Base-by-base conservation (phyloP, 768 basidiomycete species). In the Tricholoma bakamatsutake region DNA sequence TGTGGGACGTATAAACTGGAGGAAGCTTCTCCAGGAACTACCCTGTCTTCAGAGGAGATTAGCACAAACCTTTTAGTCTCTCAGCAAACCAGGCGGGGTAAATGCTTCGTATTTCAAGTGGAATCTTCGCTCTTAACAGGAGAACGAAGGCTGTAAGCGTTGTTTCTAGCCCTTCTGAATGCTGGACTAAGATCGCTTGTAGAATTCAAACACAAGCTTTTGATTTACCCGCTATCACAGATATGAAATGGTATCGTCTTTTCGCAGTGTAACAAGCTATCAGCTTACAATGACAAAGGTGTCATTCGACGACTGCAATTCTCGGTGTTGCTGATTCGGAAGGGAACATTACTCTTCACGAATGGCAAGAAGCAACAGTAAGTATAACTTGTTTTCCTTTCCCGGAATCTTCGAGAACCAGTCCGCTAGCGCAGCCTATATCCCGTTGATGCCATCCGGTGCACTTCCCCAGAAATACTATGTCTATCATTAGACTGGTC, bases 401-500 rank as follows among this genome's bases (percentile, higher is more conserved):
- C 46, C 15, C 28, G 17, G 15, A 24, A 9, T 43, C 30, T 40
- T 27, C 21, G 21, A 52, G 9, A 27, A 18, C 55, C 35, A 46
- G 37, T 57, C 39, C 45, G 17, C 27, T 64, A 83, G 82, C 68
- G 65, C 50, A 66, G 57, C 55, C 62, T 88, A 24, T 56, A 66
- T 6, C 67, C 62, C 42, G 57, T 75, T n/a, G 69, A 77, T 28
- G 70, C 71, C 12, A 68, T 88, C 24, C 67, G 69, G 28, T 83
- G 83, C 55, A 72, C 76, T 72, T 27, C 83, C 0, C 66, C 80
- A 0, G 80, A 85, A 27, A 77, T 79, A 0, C 73, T 99, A 1
- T 95, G 92, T 63, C 82, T 99, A 15, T 98, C 94, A 8, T 72
- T 98, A 27, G 97, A 98, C 69, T 99, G 94, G 93, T 88, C 90